A percentile compares a stretch with the other conserved stretches of the same genome.
phyloP scores from a whole-genome alignment of 2,329 filamentous ascomycete genomes.

The Leptographium radiaticola region DNA sequence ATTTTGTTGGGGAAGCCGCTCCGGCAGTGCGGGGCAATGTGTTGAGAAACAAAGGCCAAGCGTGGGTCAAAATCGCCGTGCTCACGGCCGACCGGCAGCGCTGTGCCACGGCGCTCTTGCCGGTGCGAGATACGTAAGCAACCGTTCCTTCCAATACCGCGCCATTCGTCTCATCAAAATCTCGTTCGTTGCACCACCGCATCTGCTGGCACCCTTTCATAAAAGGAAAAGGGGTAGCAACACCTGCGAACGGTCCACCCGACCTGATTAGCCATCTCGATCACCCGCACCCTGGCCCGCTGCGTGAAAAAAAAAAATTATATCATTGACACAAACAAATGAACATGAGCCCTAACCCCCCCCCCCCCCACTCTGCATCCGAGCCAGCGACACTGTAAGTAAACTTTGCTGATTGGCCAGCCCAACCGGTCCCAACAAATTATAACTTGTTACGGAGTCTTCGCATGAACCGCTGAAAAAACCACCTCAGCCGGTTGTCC shows the following conservation, averaged over 20 bases:
- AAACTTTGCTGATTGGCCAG: conserved; percentile 9
- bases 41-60: not conserved
- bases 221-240: too few relatives aligned
- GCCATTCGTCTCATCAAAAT: too few relatives aligned
- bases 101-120: too few relatives aligned
- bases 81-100: not conserved
- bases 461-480: not conserved
- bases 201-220: too few relatives aligned
- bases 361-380: not conserved
- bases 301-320: not conserved
- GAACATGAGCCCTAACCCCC: not conserved
- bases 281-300: not conserved
- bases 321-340: not conserved
- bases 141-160: too few relatives aligned
- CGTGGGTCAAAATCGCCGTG: not conserved
- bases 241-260: not conserved
- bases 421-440: conserved; percentile 10
- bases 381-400: conserved; percentile 8
- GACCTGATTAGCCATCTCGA: too few relatives aligned
- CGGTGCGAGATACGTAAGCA: too few relatives aligned
- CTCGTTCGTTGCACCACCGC: too few relatives aligned
- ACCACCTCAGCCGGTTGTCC: not conserved
- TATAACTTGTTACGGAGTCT: not conserved
- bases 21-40: not conserved
- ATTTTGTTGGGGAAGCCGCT: not conserved